Percentiles rank a stretch among this genome's conserved stretches.
phyloP scores from a whole-genome alignment of 148 eudicot species.

The Fagopyrum esculentum region DNA sequence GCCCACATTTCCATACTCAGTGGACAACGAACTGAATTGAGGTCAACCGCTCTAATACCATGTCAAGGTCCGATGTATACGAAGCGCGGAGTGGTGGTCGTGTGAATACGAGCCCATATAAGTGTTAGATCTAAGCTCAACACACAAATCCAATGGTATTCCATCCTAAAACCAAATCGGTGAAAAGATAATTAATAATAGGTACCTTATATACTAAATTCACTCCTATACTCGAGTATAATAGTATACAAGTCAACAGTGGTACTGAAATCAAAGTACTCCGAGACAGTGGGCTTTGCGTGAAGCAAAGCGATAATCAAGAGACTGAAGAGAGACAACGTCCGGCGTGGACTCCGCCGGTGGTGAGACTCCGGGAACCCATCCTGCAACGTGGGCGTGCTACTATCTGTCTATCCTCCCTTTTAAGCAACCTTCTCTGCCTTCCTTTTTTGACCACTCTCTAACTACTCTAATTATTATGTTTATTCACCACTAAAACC shows the following conservation, averaged over 20 bases:
- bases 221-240: too few species aligned
- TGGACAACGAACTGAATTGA: too few species aligned
- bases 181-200: too few species aligned
- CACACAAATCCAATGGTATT: too few species aligned
- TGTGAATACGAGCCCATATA: too few species aligned
- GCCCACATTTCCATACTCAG: too few species aligned
- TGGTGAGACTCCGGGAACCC: neutral
- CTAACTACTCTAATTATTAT: neutral
- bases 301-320: neutral
- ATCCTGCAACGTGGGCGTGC: constrained; percentile 3
- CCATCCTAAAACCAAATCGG: too few species aligned
- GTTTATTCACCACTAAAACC: neutral
- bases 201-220: too few species aligned
- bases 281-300: neutral
- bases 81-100: too few species aligned
- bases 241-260: neutral
- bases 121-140: too few species aligned
- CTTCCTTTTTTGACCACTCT: constrained; percentile 4
- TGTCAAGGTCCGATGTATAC: too few species aligned
- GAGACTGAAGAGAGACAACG: neutral
- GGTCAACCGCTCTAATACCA: too few species aligned
- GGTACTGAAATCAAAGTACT: neutral
- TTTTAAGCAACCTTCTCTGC: constrained; percentile 4
- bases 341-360: constrained; percentile 8
- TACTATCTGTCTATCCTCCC: neutral